These are phyloP conservation scores for Psophocarpus tetragonolobus DNA, from an alignment of 306 rosid genomes.

Conservation along the genomic window DNA sequence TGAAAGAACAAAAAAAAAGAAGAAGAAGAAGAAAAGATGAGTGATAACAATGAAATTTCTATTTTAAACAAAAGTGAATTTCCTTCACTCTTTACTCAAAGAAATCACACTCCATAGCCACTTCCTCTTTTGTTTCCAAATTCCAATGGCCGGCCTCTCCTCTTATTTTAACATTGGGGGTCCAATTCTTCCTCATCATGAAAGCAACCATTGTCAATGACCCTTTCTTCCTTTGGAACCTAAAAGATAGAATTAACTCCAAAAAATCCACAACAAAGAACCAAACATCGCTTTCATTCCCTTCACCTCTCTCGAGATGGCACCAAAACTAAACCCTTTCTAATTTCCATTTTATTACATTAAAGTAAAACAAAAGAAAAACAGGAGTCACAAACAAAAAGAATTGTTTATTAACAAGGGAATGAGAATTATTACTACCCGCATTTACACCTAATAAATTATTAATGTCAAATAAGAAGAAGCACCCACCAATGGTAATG, in stretches of 20 bases:
- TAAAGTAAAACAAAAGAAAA: not conserved
- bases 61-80: not conserved
- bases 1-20: too few relatives aligned
- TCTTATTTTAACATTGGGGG: not conserved
- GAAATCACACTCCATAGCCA: not conserved
- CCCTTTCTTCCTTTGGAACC: not conserved
- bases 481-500: not conserved
- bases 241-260: not conserved
- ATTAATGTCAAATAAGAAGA: not conserved
- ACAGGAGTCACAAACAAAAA: slow-evolving; percentile 17
- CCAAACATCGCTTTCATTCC: slow-evolving; percentile 34
- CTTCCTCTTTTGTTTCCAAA: not conserved
- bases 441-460: not conserved
- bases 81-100: not conserved
- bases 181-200: slow-evolving; percentile 12
- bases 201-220: slow-evolving; percentile 10
- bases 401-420: not conserved
- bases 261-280: slow-evolving; percentile 24
- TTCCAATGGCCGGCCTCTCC: not conserved
- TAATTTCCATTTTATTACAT: slow-evolving; percentile 12
- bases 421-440: not conserved
- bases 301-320: not conserved
- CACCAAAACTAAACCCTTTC: not conserved
- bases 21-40: not conserved
- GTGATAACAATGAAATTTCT: not conserved